phyloP scores from a whole-genome alignment of 441 rosid genomes.

The Eruca vesicaria region DNA sequence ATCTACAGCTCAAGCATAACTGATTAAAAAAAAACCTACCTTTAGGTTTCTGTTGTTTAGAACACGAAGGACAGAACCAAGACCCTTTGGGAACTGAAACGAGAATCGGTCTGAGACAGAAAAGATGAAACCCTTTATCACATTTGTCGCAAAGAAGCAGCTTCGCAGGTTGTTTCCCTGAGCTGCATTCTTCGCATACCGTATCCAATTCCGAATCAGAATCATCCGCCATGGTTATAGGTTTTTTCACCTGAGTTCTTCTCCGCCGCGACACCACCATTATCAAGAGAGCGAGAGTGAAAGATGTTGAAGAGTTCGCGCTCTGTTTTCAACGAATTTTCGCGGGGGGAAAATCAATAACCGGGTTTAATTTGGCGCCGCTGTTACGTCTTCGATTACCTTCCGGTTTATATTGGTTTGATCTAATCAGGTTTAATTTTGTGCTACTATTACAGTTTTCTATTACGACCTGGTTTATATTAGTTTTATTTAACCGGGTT shows the following conservation, averaged over 20 bases:
- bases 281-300: not conserved
- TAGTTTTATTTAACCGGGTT: too few relatives aligned
- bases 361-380: not conserved
- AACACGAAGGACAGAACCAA: conserved; percentile 61
- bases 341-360: conserved; percentile 33
- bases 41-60: conserved; percentile 42
- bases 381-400: not conserved
- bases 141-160: conserved; percentile 65
- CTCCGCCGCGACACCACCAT: conserved; percentile 42
- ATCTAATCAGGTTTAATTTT: not conserved
- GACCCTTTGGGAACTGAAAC: conserved; percentile 63
- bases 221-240: conserved; percentile 15
- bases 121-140: conserved; percentile 59
- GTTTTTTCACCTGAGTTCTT: conserved; percentile 62
- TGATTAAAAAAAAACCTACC: conserved; percentile 33
- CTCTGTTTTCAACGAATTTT: conserved; percentile 18
- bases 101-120: conserved; percentile 70
- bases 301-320: conserved; percentile 32
- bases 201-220: conserved; percentile 33
- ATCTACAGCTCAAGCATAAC: not conserved
- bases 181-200: conserved; percentile 53
- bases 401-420: not conserved
- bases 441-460: conserved; percentile 30
- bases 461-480: not conserved
- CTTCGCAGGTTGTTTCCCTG: conserved; percentile 50